Evolutionary conservation across 2,329 filamentous ascomycete genomes (phyloP).

Genomic region (Aspergillus tamarii): DNA sequence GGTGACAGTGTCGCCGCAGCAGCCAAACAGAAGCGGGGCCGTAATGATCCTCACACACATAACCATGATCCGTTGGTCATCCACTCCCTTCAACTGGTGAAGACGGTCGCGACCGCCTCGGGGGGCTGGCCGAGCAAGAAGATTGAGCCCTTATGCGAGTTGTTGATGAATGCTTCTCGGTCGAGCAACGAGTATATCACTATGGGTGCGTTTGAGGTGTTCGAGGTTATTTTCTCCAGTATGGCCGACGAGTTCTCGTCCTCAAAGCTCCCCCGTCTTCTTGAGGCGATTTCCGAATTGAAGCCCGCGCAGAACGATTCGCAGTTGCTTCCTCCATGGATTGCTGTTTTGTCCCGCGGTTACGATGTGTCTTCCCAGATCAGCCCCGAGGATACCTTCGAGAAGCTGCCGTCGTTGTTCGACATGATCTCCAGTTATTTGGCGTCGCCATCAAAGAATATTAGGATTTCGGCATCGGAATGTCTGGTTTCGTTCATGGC

Average conservation of each 20-base stretch:
- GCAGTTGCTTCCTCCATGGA: constrained; percentile 92
- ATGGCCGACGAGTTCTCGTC: constrained; percentile 88
- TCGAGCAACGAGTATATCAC: constrained; percentile 95
- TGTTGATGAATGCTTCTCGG: constrained; percentile 83
- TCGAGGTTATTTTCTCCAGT: constrained; percentile 92
- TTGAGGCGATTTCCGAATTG: constrained; percentile 90
- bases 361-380: constrained; percentile 93
- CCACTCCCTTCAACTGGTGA: constrained; percentile 88
- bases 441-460: constrained; percentile 85
- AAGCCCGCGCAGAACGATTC: constrained; percentile 92
- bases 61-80: constrained; percentile 82
- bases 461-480: constrained; percentile 90
- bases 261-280: constrained; percentile 81
- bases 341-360: constrained; percentile 89
- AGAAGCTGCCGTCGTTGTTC: constrained; percentile 85
- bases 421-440: constrained; percentile 78
- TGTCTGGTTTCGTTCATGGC: constrained; percentile 91
- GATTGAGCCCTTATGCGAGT: constrained; percentile 87
- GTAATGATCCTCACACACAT: constrained; percentile 44
- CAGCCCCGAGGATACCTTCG: constrained; percentile 86
- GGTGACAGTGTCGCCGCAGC: constrained; percentile 69
- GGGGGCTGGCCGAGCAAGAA: constrained; percentile 96
- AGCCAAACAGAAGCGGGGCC: constrained; percentile 67
- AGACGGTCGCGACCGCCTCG: constrained; percentile 82
- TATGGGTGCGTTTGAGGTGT: constrained; percentile 95